phyloP scores from a whole-genome alignment of 2,329 filamentous ascomycete genomes.

The Daldinia sp. region DNA sequence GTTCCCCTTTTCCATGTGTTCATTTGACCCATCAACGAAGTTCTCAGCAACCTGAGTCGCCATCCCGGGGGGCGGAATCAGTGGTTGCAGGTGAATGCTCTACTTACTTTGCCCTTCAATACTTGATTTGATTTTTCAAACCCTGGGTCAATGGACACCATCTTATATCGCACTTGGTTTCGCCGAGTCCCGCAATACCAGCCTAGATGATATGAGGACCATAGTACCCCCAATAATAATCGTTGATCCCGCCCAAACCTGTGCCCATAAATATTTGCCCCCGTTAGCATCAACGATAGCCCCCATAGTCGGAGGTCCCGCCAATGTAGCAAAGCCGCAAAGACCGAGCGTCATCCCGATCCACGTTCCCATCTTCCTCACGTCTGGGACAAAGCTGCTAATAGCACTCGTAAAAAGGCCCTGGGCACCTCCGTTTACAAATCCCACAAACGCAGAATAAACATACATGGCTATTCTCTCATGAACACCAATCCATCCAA shows the following conservation, averaged over 20 bases:
- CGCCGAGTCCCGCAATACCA: conserved; percentile 10
- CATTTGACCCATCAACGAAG: neutral
- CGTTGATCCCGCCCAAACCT: conserved; percentile 42
- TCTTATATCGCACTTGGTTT: conserved; percentile 10
- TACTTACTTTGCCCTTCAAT: neutral
- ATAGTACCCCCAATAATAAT: conserved; percentile 35
- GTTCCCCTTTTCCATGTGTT: neutral
- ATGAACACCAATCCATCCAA: conserved; percentile 67
- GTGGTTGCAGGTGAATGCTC: neutral
- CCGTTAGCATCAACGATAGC: conserved; percentile 44
- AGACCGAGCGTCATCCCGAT: conserved; percentile 45
- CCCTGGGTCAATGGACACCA: neutral
- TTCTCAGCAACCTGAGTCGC: neutral
- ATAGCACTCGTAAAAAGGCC: conserved; percentile 44
- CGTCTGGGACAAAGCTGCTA: conserved; percentile 42
- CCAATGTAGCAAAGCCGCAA: conserved; percentile 44
- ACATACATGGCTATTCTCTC: conserved; percentile 38
- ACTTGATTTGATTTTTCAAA: neutral
- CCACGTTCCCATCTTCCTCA: conserved; percentile 45
- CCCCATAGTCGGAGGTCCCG: conserved; percentile 45
- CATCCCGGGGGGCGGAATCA: neutral
- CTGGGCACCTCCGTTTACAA: conserved; percentile 46
- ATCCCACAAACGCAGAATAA: conserved; percentile 43
- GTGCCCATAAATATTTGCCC: conserved; percentile 41
- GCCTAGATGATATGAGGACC: conserved; percentile 26